Evolutionary conservation across 2,329 filamentous ascomycete species (phyloP).

Genomic region (Fusarium sp.): DNA sequence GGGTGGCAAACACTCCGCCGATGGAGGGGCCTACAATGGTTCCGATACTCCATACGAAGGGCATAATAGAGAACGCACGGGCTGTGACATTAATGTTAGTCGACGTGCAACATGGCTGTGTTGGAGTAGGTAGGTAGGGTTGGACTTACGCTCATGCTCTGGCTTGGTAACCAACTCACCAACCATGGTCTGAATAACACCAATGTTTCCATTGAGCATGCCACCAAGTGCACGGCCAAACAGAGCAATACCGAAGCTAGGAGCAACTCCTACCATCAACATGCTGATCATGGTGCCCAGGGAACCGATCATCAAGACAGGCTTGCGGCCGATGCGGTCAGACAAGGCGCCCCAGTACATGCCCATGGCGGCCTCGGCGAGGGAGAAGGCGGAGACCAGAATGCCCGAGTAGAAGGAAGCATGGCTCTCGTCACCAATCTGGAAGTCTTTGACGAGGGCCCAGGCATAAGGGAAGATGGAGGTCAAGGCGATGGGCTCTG

Average conservation of each 20-base stretch:
- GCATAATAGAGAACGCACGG: slow-evolving; percentile 91
- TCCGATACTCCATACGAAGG: slow-evolving; percentile 93
- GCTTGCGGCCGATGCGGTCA: slow-evolving; percentile 87
- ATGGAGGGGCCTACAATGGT: slow-evolving; percentile 92
- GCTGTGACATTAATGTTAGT: slow-evolving; percentile 62
- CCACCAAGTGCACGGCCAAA: slow-evolving; percentile 83
- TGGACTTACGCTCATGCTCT: slow-evolving; percentile 85
- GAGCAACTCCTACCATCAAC: slow-evolving; percentile 85
- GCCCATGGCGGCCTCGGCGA: slow-evolving; percentile 86
- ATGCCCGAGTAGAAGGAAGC: slow-evolving; percentile 91
- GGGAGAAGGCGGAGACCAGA: slow-evolving; percentile 88
- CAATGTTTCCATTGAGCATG: slow-evolving; percentile 91
- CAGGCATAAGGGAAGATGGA: slow-evolving; percentile 95
- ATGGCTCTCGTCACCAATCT: slow-evolving; percentile 80
- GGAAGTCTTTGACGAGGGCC: slow-evolving; percentile 83
- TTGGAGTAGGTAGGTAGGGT: background rate
- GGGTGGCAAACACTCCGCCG: slow-evolving; percentile 88
- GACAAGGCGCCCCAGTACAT: slow-evolving; percentile 91
- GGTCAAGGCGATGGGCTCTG: slow-evolving; percentile 92
- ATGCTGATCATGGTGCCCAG: slow-evolving; percentile 87
- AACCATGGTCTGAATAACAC: slow-evolving; percentile 93
- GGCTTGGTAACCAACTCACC: slow-evolving; percentile 87
- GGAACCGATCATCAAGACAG: slow-evolving; percentile 86
- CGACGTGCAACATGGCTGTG: background rate
- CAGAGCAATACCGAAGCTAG: slow-evolving; percentile 88